A percentile compares a stretch with the other conserved stretches of the same genome.
Evolutionary conservation across 371 early-diverging fungal genomes (phyloP).

Genomic region (Nosema muscidifuracis): DNA sequence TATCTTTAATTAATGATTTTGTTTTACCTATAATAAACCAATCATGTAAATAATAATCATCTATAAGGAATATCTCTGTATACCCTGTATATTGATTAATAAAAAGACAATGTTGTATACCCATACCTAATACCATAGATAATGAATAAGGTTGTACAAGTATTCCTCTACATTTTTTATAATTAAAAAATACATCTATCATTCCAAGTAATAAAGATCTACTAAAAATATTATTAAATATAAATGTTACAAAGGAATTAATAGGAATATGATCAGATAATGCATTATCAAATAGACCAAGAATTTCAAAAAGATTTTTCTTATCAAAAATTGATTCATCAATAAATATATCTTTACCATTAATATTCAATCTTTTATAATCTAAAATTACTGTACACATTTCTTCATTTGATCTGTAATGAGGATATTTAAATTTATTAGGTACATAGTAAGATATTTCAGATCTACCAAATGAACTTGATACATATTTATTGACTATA

Average conservation of each 20-base stretch:
- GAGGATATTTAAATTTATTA: slow-evolving; percentile 39
- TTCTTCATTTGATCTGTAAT: too few species aligned
- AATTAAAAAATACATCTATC: slow-evolving; percentile 51
- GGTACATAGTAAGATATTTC: slow-evolving; percentile 57
- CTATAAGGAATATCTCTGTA: slow-evolving; percentile 37
- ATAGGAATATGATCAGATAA: background rate
- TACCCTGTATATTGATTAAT: slow-evolving; percentile 33
- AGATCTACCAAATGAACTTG: slow-evolving; percentile 60
- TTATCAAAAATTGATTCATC: slow-evolving; percentile 16
- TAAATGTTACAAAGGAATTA: slow-evolving; percentile 45
- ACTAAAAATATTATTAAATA: slow-evolving; percentile 50
- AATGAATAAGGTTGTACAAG: slow-evolving; percentile 54
- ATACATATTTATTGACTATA: slow-evolving; percentile 62
- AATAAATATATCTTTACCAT: slow-evolving; percentile 33
- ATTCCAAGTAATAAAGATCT: slow-evolving; percentile 55
- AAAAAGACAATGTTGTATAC: slow-evolving; percentile 32
- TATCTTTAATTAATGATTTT: background rate
- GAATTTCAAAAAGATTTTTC: slow-evolving; percentile 2
- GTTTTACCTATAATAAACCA: slow-evolving; percentile 5
- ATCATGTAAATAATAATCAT: slow-evolving; percentile 56
- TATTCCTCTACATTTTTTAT: slow-evolving; percentile 46
- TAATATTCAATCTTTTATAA: too few species aligned
- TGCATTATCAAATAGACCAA: background rate
- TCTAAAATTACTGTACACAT: too few species aligned
- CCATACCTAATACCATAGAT: slow-evolving; percentile 29